Conservation (phyloP, 2,329 filamentous ascomycete genomes). For the Pyrenophora tritici-repentis region DNA sequence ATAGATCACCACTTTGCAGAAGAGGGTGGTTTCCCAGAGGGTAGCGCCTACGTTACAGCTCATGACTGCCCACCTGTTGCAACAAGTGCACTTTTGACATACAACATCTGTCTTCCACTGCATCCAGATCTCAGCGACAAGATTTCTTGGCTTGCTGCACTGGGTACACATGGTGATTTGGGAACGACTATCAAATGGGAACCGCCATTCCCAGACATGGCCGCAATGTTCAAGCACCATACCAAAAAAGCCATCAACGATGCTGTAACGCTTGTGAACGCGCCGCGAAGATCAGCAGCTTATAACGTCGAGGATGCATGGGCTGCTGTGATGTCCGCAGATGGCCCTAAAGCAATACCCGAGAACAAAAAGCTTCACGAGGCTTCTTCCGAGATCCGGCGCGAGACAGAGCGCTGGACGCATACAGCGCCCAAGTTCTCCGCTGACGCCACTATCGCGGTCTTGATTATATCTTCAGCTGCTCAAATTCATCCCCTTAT, state of each 20-base stretch:
- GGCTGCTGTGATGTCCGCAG: slow-evolving; percentile 60
- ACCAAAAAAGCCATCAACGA: slow-evolving; percentile 67
- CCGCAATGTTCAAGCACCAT: slow-evolving; percentile 61
- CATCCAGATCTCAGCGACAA: slow-evolving; percentile 59
- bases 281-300: slow-evolving; percentile 64
- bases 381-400: slow-evolving; percentile 63
- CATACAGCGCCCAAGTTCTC: slow-evolving; percentile 68
- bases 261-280: slow-evolving; percentile 68
- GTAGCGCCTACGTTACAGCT: slow-evolving; percentile 62
- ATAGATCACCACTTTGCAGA: slow-evolving; percentile 68
- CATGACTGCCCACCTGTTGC: slow-evolving; percentile 69
- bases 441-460: slow-evolving; percentile 64
- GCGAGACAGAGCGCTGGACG: slow-evolving; percentile 65
- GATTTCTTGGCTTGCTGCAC: slow-evolving; percentile 63
- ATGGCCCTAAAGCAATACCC: slow-evolving; percentile 58
- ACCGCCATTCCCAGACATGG: slow-evolving; percentile 70
- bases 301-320: slow-evolving; percentile 67
- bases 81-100: slow-evolving; percentile 67
- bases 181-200: slow-evolving; percentile 69
- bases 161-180: slow-evolving; percentile 70
- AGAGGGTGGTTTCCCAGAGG: slow-evolving; percentile 63
- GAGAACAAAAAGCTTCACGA: slow-evolving; percentile 56
- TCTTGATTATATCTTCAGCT: slow-evolving; percentile 64
- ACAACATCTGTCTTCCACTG: slow-evolving; percentile 64
- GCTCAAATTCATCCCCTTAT: slow-evolving; percentile 71